These are phyloP conservation scores for Chenopodium berlandieri DNA, from an alignment of 148 eudicot genomes.

Conservation along the genomic window DNA sequence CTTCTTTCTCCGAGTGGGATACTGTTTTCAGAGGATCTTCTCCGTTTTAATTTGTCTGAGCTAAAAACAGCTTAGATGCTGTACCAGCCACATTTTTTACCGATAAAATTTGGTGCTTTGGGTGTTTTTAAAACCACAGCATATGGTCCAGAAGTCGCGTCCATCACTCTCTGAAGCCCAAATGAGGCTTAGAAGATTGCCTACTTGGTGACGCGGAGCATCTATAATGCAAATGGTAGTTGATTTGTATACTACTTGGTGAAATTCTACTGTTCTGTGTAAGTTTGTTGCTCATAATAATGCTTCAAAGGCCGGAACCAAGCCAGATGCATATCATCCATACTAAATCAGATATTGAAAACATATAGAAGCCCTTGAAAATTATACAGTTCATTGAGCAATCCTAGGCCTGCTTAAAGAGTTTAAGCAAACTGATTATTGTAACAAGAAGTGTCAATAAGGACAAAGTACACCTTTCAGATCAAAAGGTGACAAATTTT, in stretches of 20 bases:
- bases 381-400: neutral
- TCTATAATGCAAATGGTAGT: neutral
- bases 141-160: neutral
- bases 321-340: neutral
- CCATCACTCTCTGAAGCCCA: neutral
- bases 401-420: neutral
- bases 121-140: neutral
- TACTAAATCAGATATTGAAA: neutral
- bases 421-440: neutral
- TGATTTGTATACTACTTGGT: neutral
- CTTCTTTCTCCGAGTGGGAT: conserved; percentile 67
- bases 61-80: conserved; percentile 47
- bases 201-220: neutral
- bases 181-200: neutral
- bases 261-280: conserved; percentile 14
- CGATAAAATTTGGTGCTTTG: neutral
- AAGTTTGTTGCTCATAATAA: neutral
- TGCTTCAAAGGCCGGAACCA: neutral
- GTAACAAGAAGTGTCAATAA: too few relatives aligned
- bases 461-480: neutral
- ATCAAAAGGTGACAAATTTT: too few relatives aligned
- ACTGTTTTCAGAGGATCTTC: conserved; percentile 52
- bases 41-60: conserved; percentile 40
- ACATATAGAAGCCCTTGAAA: neutral
- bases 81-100: neutral